Percentiles rank a stretch among this genome's conserved stretches.
phyloP scores from a whole-genome alignment of 352 stramenopile species.

The Globisporangium nagaii region DNA sequence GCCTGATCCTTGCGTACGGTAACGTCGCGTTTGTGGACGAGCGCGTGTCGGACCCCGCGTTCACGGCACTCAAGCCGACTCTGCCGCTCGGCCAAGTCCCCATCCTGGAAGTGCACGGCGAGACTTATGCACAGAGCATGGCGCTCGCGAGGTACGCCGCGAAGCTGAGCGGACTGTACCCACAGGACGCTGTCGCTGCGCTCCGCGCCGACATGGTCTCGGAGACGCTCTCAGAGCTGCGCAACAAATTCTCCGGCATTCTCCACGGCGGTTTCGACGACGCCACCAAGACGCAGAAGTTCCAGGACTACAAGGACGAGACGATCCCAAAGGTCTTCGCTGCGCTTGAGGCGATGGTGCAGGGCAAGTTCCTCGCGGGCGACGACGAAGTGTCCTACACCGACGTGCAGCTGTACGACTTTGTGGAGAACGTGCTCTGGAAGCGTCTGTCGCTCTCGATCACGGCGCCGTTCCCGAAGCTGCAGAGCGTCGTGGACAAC shows the following conservation, averaged over 20 bases:
- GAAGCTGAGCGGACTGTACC: slow-evolving; percentile 14
- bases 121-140: slow-evolving; percentile 10
- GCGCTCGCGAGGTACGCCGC: slow-evolving; percentile 23
- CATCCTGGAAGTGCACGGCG: slow-evolving; percentile 15
- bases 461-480: neutral
- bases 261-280: neutral
- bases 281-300: neutral
- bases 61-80: neutral
- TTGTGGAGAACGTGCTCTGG: neutral
- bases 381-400: slow-evolving; percentile 29
- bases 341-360: slow-evolving; percentile 31
- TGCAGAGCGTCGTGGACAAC: neutral
- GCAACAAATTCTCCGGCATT: neutral
- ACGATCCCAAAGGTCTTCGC: slow-evolving; percentile 8
- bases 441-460: neutral
- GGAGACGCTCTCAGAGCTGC: slow-evolving; percentile 6
- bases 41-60: neutral
- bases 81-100: slow-evolving; percentile 12
- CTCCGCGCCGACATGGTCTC: slow-evolving; percentile 11
- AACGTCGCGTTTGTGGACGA: neutral
- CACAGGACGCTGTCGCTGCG: slow-evolving; percentile 5
- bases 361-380: slow-evolving; percentile 48
- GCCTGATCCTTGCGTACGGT: neutral
- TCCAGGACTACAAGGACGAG: neutral
- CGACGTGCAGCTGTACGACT: slow-evolving; percentile 29